Base-by-base conservation (phyloP, 2,329 filamentous ascomycete genomes). In the Ophiocordyceps camponoti-saundersi region DNA sequence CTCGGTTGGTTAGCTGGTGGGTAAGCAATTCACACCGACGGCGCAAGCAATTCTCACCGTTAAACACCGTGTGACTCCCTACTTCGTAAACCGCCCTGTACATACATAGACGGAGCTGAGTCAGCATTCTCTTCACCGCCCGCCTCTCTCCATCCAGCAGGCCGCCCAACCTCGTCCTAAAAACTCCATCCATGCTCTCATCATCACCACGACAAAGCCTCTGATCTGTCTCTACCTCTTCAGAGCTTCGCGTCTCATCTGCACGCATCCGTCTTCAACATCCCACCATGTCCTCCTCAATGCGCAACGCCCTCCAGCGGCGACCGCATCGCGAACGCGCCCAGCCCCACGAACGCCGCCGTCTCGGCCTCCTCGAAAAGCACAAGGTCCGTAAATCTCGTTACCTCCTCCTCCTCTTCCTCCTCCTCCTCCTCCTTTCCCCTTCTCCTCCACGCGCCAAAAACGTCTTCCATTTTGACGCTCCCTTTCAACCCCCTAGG, bases 291-390 rank as follows among this genome's bases (percentile, higher is more conserved):
- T 77, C 73, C 32, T 77, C 76, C 3, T 39, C 36, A 18, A 71
- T 79, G 63, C 68, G 75, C 52, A 79, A 79, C 58, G 71, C 75
- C 61, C 76, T 89, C 50, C 78, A 87, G 56, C 78, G 86, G 65
- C 86, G 87, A 59, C 82, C 87, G 55, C 90, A 96, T 66, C 78
- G 82, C 56, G 92, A 96, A 72, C 82, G 92, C 56, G 85, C 85
- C 34, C 92, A 96, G 64, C 85, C 89, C 40, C 65, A 78, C 52
- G 85, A 89, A 60, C 85, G 92, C 46, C 71, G 81, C 53, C 86
- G 86, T 69, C 87, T 88, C 66, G 92, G 92, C 53, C 76, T 96
- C 21, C 80, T 96, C 51, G 92, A 96, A 65, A 96, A 98, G 69
- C 85, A 92, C 73, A 95, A 95, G 70, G 81, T 82, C 59, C 41